Base-by-base conservation (phyloP, 1,284 basidiomycete genomes). In the Tilletia horrida region DNA sequence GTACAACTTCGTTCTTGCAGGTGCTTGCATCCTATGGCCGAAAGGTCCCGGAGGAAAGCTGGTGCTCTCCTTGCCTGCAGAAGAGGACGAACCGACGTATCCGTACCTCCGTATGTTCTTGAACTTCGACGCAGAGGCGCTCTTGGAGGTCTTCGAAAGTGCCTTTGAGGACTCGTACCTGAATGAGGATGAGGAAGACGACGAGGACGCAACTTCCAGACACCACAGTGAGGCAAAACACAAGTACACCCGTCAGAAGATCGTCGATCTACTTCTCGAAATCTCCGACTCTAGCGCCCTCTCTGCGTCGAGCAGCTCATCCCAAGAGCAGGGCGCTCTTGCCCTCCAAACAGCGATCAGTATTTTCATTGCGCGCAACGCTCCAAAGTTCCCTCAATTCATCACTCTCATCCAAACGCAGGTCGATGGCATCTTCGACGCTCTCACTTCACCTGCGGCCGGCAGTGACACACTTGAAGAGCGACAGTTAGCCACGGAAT, bases 351-450 rank as follows among this genome's bases (percentile, higher is more conserved):
- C 90, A 2, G 92, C 98, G 81, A 86, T 95, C 62, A 88, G 93
- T 80, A 97, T 98, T 73, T 99, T 99, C 82, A 87, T 97, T 67
- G 92, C 96, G 0, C 90, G 94, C 67, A 99, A 97, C 81, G 88
- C 96, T 16, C 92, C 96, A 0, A 98, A 97, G 83, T 99, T 97
- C 82, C 89, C 90, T 0, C 93, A 97, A 82, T 93, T 90, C 83
- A 86, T 97, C 68, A 84, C 86, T 67, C 85, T 94, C 45, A 83
- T 88, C 0, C 88, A 87, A 1, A 88, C 86, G 52, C 85, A 87
- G 1, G 85, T 93, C 3, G 89, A 93, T 71, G 85, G 84, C 50
- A 88, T 97, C 71, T 87, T 99, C 44, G 85, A 90, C 61, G 87
- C 87, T 9, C 87, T 99, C 11, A 88, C 91, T 0, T 83, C 85